Evolutionary conservation across 208 protist genomes (phyloP), one percentile per base, ranked within the genome.

Genomic region (Polymyxa betae): DNA sequence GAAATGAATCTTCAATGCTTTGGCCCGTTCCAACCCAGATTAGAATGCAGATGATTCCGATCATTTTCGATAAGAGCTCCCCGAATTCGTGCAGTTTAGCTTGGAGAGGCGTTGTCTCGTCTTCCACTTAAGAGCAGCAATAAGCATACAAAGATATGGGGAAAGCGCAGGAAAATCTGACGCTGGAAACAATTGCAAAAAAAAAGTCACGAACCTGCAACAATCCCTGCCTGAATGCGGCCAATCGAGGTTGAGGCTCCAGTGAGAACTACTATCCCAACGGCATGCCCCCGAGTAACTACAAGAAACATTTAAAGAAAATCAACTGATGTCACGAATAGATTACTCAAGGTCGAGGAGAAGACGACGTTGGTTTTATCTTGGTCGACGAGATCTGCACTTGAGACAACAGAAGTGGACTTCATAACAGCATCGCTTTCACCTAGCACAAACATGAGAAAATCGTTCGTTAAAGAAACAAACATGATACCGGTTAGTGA

Each of bases 11-110:
- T 29, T 60, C 24, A 24, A 29, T 24, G 12, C 5, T 60, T 60
- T 60, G 24, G 5, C 5, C 49, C 49, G 24, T 5, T 60, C 49
- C 5, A 0, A 95, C 93, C 94, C 97, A 98, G 0, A 94, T 92
- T 5, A 93, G 52, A 24, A 95, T 0, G 77, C 94, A 95, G 35
- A 95, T 94, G 35, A 90, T 38, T 35, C 89, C 38, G 78, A 94
- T 94, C 44, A 97, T 94, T 46, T 95, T 96, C 0, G 96, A 97
- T 0, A 99, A 94, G 0, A 97, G 92, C 12, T 97, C 93, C 43
- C 97, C 97, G 93, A 99, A 98, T 46, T 98, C 96, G 88, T 99
- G 97, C 68, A 99, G 95, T 89, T 98, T 97, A 32, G 96, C 82
- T 88, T 98, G 97, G 29, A 99, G 94, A 10, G 97, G 97, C n/a